Evolutionary conservation across 176 grass and related monocot species (phyloP), one percentile per base, ranked within the genome.

Genomic region (Juncus inflexus): DNA sequence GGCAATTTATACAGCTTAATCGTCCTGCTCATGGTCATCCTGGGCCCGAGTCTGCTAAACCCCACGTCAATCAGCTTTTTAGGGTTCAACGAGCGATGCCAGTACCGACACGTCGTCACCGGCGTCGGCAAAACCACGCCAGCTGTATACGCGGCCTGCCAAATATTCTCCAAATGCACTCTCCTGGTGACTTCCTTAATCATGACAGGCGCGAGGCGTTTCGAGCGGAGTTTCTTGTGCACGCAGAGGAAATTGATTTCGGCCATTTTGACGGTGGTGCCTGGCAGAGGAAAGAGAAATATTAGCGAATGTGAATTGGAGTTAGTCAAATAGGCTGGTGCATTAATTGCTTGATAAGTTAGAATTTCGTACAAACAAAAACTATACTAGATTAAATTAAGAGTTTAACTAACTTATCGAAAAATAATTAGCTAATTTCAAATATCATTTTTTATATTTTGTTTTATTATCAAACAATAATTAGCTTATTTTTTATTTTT

Each of bases 191-290:
- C 95, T 78, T 99, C 95, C 12, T 90, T 90, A 68, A 99, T 99
- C 77, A 99, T 90, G 37, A 99, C 95, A 0, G 95, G 95, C 0
- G 95, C 95, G 52, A 99, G 95, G 63, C 95, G 95, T 83, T 99
- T 99, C 15, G 95, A 99, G 58, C 95, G 89, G 68, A 99, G 88
- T 76, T 99, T 99, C 89, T 99, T 99, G 86, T 99, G 95, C 56
- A 99, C 95, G 45, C 95, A 99, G 53, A 99, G 86, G 78, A 99
- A 99, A 72, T 99, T 99, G 75, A 99, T 89, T 85, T 99, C 95
- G 3, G 95, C 95, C 95, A 99, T 99, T 67, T 90, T 78, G 41
- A 94, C 89, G 37, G 19, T 28, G 19, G 19, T 28, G 19, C 19
- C 19, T 28, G 19, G 19, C 1, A 28, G 19, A 28, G 19, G 19